Percentiles rank a stretch among this genome's conserved stretches.
Evolutionary conservation across 108 stramenopile species (phyloP).

Genomic region (Cyclotella atomus): DNA sequence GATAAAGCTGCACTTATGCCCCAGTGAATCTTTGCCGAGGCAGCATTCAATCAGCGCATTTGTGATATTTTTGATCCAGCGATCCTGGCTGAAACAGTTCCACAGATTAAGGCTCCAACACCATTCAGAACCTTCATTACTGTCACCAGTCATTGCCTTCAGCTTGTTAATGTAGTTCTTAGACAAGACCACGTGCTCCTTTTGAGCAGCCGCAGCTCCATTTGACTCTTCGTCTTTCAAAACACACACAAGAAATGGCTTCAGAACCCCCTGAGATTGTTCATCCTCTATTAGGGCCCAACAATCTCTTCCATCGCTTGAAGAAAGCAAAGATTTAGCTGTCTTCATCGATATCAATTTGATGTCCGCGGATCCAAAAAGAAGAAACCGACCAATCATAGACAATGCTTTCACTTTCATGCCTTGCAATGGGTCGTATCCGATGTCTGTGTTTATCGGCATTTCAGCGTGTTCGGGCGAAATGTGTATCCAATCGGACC

Average conservation of each 20-base stretch:
- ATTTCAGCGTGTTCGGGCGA: neutral
- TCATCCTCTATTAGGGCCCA: constrained; percentile 39
- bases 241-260: constrained; percentile 18
- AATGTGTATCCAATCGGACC: neutral
- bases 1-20: constrained; percentile 50
- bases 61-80: constrained; percentile 70
- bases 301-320: constrained; percentile 44
- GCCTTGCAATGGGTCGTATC: constrained; percentile 28
- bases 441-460: neutral
- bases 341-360: constrained; percentile 63
- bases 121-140: constrained; percentile 48
- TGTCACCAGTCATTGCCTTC: constrained; percentile 15
- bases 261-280: constrained; percentile 16
- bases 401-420: constrained; percentile 42
- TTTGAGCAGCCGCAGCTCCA: constrained; percentile 4
- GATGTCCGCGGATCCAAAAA: constrained; percentile 45
- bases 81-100: constrained; percentile 41
- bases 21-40: constrained; percentile 32
- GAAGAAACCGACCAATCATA: constrained; percentile 43
- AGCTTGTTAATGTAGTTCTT: constrained; percentile 28
- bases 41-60: constrained; percentile 74
- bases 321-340: constrained; percentile 53
- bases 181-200: constrained; percentile 28
- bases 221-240: neutral
- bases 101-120: constrained; percentile 75